Evolutionary conservation across 176 grass and related monocot genomes (phyloP).

Genomic region (Puccinellia tenuiflora): DNA sequence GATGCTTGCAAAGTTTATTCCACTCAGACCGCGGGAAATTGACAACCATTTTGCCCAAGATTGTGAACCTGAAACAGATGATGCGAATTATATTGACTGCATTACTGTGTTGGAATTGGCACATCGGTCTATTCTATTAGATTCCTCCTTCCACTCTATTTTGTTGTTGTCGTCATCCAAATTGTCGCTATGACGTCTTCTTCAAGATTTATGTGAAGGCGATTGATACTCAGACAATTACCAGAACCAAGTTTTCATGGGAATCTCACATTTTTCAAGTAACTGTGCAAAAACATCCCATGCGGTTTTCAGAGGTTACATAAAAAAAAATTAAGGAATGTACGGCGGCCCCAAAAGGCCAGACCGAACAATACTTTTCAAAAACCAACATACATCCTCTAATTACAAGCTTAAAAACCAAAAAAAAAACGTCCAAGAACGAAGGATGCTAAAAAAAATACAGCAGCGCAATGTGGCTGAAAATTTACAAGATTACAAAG

Average conservation of each 20-base stretch:
- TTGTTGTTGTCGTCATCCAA: background rate
- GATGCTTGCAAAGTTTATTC: constrained; percentile 16
- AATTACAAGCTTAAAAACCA: too few relatives aligned
- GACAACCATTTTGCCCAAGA: constrained; percentile 6
- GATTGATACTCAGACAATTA: background rate
- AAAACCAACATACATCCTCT: too few relatives aligned
- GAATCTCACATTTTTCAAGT: background rate
- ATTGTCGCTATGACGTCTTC: background rate
- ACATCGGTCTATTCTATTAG: background rate
- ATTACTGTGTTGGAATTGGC: background rate
- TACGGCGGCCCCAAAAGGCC: too few relatives aligned
- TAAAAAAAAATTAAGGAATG: too few relatives aligned
- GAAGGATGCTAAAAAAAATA: too few relatives aligned
- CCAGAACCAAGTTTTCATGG: background rate
- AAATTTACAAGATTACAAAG: too few relatives aligned
- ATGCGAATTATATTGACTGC: background rate
- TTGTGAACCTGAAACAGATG: background rate
- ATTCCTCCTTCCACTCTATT: background rate
- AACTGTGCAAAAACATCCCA: too few relatives aligned
- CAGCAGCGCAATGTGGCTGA: too few relatives aligned
- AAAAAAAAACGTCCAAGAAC: too few relatives aligned
- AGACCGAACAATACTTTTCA: too few relatives aligned
- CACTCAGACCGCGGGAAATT: background rate
- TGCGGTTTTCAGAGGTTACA: too few relatives aligned
- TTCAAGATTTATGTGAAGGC: constrained; percentile 1